Evolutionary conservation across 1,284 basidiomycete species (phyloP), one percentile per base, ranked within the genome.

Genomic region (Cutaneotrichosporon sp.): DNA sequence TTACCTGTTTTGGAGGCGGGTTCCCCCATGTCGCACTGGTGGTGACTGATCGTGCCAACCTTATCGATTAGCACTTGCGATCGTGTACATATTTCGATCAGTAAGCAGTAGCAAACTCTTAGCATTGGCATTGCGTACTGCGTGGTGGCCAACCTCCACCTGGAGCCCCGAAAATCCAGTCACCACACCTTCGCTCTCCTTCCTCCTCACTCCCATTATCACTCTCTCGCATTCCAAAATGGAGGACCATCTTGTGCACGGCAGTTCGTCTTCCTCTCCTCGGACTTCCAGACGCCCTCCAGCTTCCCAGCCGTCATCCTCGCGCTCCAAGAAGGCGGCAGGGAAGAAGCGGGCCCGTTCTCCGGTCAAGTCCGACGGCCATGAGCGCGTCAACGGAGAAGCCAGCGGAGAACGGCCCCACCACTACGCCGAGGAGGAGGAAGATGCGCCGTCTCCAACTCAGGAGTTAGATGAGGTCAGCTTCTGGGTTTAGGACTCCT

Each of bases 391-490:
- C 49, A 13, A 10, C 21, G 49, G 10, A 10, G 22, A 7, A 26
- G 16, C 13, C 31, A n/a, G 16, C 14, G 31, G 30, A 5, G 31
- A 52, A 16, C 26, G 6, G 2, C 51, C 51, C 18, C 51, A 56
- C 36, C 56, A 58, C 32, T 50, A 50, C 22, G 49, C 32, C 5
- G 49, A 60, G n/a, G 58, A 59, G 26, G 58, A 53, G 16, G 58
- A 59, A 14, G 49, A 31, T 31, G 47, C 34, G 16, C 22, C 47
- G 14, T 34, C 58, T 14, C n/a, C 55, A 9, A 49, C 65, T 0
- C 63, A 65, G 21, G 71, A 73, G 63, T 50, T 65, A 18, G 73
- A 75, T 32, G 73, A 75, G 67, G 73, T 62, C n/a, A 22, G 16
- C 10, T n/a, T 32, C 4, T 11, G 6, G 5, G 7, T 13, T 14